Conservation (phyloP, 768 basidiomycete species). For the Mycena venus region DNA sequence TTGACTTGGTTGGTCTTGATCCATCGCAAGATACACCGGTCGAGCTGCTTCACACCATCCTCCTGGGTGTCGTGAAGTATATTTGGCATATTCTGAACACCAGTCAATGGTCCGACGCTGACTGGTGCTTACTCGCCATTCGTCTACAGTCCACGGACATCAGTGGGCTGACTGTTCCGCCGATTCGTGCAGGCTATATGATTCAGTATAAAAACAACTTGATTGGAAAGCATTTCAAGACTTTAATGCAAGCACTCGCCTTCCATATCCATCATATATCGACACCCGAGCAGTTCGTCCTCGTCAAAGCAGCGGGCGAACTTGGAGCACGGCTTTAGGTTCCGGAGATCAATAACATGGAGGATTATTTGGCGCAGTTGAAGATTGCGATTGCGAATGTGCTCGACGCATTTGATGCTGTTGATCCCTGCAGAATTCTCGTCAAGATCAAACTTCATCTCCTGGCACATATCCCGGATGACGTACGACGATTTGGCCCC, state of each 20-base stretch:
- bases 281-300: constrained; percentile 31
- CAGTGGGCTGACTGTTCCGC: constrained; percentile 31
- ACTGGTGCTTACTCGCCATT: constrained; percentile 38
- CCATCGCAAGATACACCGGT: no score
- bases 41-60: no score
- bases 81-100: constrained; percentile 23
- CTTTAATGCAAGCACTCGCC: no score
- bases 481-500: constrained; percentile 50
- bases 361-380: constrained; percentile 41
- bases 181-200: constrained; percentile 46
- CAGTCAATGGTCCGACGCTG: constrained; percentile 34
- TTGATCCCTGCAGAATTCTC: constrained; percentile 50
- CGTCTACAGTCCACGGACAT: constrained; percentile 43
- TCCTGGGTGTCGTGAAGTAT: no score
- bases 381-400: constrained; percentile 45
- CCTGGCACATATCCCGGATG: constrained; percentile 42
- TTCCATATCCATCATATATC: constrained; percentile 48
- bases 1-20: no score
- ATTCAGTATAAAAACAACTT: no score
- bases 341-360: constrained; percentile 43
- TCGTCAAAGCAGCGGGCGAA: constrained; percentile 37
- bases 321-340: constrained; percentile 49
- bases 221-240: no score
- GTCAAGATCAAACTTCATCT: constrained; percentile 50
- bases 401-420: constrained; percentile 44